These are phyloP conservation scores for Pseudocercospora vitis DNA, from an alignment of 2,329 filamentous ascomycete species.

Conservation along the genomic window DNA sequence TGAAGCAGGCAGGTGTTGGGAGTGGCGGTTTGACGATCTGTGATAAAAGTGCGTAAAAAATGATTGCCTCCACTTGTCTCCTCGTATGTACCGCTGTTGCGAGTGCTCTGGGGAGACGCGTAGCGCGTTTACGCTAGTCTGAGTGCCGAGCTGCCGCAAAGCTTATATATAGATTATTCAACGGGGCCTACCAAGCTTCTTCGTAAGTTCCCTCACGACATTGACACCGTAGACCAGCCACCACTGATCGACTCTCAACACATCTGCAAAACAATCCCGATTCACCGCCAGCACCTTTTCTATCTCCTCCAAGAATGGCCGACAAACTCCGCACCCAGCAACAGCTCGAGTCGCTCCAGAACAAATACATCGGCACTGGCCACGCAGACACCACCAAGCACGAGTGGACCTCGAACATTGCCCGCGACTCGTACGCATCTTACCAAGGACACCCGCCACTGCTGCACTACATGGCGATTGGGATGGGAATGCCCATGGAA, in stretches of 20 bases:
- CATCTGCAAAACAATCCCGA: neutral
- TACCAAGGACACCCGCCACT: constrained; percentile 88
- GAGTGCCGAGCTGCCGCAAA: too few species aligned
- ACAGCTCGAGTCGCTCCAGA: constrained; percentile 94
- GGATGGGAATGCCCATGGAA: constrained; percentile 76
- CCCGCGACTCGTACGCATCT: constrained; percentile 86
- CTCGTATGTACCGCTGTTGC: too few species aligned
- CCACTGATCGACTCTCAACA: too few species aligned
- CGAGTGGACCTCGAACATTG: constrained; percentile 96
- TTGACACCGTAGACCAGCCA: too few species aligned
- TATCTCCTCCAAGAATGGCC: constrained; percentile 56
- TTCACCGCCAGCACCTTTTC: neutral
- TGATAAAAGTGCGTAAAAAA: too few species aligned
- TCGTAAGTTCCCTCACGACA: too few species aligned
- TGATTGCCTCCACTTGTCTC: too few species aligned
- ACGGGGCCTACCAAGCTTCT: too few species aligned
- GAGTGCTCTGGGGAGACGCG: constrained; percentile 7
- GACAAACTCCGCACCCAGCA: constrained; percentile 98
- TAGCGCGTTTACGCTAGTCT: neutral
- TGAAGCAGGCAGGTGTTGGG: too few species aligned
- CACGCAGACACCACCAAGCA: constrained; percentile 96
- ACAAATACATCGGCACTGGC: constrained; percentile 92
- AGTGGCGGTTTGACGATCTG: too few species aligned
- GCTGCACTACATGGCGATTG: constrained; percentile 84
- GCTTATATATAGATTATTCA: too few species aligned